Percentiles rank a stretch among this genome's conserved stretches.
phyloP scores from a whole-genome alignment of 805 yeast genomes.

The Yamadazyma paraphyllophila region DNA sequence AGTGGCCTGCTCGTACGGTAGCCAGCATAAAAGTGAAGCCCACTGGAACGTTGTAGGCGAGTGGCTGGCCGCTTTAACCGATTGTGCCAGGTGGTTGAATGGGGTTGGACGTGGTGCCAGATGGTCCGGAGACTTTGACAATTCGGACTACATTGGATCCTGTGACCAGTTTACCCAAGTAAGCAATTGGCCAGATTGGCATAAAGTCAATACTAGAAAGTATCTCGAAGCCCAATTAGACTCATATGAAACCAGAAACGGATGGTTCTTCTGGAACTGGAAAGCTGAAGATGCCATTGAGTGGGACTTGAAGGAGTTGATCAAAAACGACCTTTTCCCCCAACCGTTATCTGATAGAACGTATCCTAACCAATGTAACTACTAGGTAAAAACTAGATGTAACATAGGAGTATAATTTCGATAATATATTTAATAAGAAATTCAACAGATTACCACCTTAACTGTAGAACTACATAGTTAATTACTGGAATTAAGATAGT shows the following conservation, averaged over 20 bases:
- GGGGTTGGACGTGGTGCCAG: conserved; percentile 85
- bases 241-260: conserved; percentile 66
- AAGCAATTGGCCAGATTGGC: conserved; percentile 56
- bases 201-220: conserved; percentile 57
- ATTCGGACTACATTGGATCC: conserved; percentile 50
- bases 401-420: no score
- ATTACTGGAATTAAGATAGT: no score
- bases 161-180: conserved; percentile 45
- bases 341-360: conserved; percentile 70
- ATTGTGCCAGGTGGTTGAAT: conserved; percentile 85
- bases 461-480: no score
- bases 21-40: conserved; percentile 41
- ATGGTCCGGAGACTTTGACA: conserved; percentile 60
- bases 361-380: conserved; percentile 67
- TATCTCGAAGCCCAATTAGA: conserved; percentile 90
- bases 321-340: conserved; percentile 66
- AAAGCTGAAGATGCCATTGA: conserved; percentile 81
- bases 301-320: conserved; percentile 76
- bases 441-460: no score
- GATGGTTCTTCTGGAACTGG: conserved; percentile 96
- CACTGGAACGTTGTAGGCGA: conserved; percentile 85
- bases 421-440: no score
- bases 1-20: conserved; percentile 32
- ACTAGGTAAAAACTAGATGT: conserved; percentile 10
- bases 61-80: conserved; percentile 90